phyloP scores from a whole-genome alignment of 345 rosid species.

The Acer saccharum region DNA sequence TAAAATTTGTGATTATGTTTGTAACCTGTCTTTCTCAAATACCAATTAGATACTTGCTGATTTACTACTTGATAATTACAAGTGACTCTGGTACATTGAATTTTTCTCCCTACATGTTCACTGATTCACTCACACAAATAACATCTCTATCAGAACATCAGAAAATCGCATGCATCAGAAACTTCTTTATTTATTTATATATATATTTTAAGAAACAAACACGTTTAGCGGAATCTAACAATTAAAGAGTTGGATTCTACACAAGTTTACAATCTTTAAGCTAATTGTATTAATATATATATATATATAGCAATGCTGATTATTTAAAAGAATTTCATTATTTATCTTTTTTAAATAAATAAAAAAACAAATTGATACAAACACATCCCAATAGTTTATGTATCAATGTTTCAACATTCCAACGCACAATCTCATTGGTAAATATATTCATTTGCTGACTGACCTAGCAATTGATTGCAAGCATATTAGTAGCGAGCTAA shows the following conservation, averaged over 20 bases:
- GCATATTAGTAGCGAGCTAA: not conserved
- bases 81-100: not conserved
- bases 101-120: not conserved
- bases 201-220: not conserved
- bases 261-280: not conserved
- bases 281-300: not conserved
- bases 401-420: not conserved
- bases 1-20: not conserved
- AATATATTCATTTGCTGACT: not conserved
- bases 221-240: not conserved
- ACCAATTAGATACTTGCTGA: not conserved
- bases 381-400: not conserved
- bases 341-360: not conserved
- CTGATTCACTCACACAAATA: not conserved
- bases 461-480: not conserved
- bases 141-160: not conserved
- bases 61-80: not conserved
- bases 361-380: slow-evolving; percentile 3
- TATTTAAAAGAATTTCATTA: not conserved
- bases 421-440: not conserved
- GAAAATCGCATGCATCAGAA: not conserved
- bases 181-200: not conserved
- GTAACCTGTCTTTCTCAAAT: not conserved
- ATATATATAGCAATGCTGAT: not conserved
- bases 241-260: not conserved